Evolutionary conservation across 1,284 basidiomycete species (phyloP).

Genomic region (Takashimella koratensis): DNA sequence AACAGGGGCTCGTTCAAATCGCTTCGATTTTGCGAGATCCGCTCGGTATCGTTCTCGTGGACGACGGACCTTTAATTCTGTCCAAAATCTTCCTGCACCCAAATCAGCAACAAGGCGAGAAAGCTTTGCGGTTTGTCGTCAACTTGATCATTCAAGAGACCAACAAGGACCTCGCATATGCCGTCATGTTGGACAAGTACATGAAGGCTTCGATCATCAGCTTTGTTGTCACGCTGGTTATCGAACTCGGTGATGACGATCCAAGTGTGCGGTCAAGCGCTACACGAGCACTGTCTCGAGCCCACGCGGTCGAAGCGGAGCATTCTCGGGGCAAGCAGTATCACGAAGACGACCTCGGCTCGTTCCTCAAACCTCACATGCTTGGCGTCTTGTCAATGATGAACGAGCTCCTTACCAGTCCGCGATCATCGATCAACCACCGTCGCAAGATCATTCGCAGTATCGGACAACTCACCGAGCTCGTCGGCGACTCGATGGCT

Average conservation of each 20-base stretch:
- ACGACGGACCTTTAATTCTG: conserved; percentile 63
- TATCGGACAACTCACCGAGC: conserved; percentile 67
- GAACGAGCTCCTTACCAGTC: conserved; percentile 72
- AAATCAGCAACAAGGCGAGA: conserved; percentile 52
- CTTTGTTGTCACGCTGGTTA: conserved; percentile 68
- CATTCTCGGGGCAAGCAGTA: background rate
- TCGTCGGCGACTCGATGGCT: conserved; percentile 67
- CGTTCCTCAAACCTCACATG: conserved; percentile 68
- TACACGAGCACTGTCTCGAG: conserved; percentile 54
- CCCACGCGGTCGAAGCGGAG: conserved; percentile 21
- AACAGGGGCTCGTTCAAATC: conserved; percentile 50
- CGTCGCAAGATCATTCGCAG: conserved; percentile 77
- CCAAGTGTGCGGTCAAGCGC: conserved; percentile 50
- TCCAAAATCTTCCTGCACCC: conserved; percentile 65
- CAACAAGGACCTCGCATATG: background rate
- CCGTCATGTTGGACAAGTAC: conserved; percentile 8
- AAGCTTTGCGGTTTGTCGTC: conserved; percentile 62
- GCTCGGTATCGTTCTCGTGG: conserved; percentile 60
- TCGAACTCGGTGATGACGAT: conserved; percentile 67
- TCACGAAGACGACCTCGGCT: conserved; percentile 51
- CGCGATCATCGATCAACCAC: conserved; percentile 61
- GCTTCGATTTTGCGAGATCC: conserved; percentile 53
- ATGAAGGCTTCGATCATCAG: conserved; percentile 64
- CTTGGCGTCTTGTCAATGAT: conserved; percentile 75
- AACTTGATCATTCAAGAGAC: conserved; percentile 48